Evolutionary conservation across 2,329 filamentous ascomycete species (phyloP).

Genomic region (Colletotrichum aenigma): DNA sequence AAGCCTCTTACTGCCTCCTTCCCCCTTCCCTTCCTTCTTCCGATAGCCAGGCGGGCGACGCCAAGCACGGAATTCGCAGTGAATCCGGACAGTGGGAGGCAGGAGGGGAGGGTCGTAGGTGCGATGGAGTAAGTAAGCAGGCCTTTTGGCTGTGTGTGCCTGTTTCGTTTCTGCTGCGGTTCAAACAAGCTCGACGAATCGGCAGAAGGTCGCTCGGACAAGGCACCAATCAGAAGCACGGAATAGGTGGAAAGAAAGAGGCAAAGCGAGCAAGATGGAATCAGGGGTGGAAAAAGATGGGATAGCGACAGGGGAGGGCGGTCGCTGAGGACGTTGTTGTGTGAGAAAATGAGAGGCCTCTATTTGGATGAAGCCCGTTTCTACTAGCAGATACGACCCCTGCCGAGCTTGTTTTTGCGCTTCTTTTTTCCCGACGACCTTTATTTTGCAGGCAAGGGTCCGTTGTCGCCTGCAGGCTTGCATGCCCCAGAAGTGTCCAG

Average conservation of each 20-base stretch:
- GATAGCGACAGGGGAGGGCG: conserved; percentile 1
- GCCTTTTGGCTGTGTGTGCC: not conserved
- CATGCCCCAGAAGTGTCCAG: not conserved
- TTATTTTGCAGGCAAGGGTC: conserved; percentile 1
- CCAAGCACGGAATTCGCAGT: not conserved
- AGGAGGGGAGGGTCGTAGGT: not conserved
- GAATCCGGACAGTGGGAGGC: not conserved
- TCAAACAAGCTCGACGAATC: conserved; percentile 22
- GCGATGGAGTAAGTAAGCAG: not conserved
- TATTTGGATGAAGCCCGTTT: conserved; percentile 20
- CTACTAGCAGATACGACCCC: not conserved
- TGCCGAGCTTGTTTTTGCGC: conserved; percentile 22
- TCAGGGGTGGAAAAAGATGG: conserved; percentile 9
- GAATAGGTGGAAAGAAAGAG: not conserved
- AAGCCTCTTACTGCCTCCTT: not conserved
- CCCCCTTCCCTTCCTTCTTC: not conserved
- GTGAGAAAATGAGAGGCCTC: not conserved
- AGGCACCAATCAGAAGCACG: conserved; percentile 1
- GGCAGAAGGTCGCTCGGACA: not conserved
- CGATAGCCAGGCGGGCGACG: not conserved
- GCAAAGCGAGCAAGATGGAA: conserved; percentile 20
- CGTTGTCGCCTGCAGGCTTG: not conserved
- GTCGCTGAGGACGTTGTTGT: not conserved
- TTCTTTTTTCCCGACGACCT: conserved; percentile 16
- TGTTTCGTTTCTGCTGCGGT: conserved; percentile 21